Base-by-base conservation (phyloP, 2,329 filamentous ascomycete species). In the Sporothrix schenckii region DNA sequence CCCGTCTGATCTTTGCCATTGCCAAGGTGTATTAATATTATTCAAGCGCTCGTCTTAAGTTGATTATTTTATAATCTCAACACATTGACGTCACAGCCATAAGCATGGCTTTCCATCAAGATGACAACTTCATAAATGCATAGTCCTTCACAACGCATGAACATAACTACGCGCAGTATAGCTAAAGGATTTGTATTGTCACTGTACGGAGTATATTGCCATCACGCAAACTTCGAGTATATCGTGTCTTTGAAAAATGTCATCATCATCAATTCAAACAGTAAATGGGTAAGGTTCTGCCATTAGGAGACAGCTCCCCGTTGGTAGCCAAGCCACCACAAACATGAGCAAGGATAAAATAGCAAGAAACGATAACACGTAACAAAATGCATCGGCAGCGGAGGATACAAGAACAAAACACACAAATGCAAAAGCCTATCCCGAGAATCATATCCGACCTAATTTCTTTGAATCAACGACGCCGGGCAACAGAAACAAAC, bases 231-330 rank as follows among this genome's bases (percentile, higher is more conserved):
- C 27, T 50, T 21, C 4, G 2, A 44, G 4, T 10, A 7, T 39
- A 11, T 14, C 5, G 63, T 52, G n/a, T 50, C 11, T n/a, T 66
- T 39, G 4, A 9, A 9, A 66, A 58, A 60, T 27, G 49, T 70
- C 69, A 61, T 70, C 53, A 70, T 70, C 69, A 54, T 70, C 16
- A 70, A 67, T 53, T 53, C 52, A 65, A 56, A 47, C 49, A 53
- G 47, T 52, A 41, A 34, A 52, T 16, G 9, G 19, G 3, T 19
- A 61, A 24, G 44, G 4, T 11, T 14, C 10, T 27, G 21, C 61
- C 24, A 11, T 14, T 24, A 6, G 9, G 24, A 65, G 44, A 63
- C 19, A 16, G 7, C 2, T 6, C 41, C 24, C 39, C 34, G 24
- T 27, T 16, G 39, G 49, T 19, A 41, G 19, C 30, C 60, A 19